Base-by-base conservation (phyloP, 2,329 filamentous ascomycete species). In the Talaromyces rugulosus region DNA sequence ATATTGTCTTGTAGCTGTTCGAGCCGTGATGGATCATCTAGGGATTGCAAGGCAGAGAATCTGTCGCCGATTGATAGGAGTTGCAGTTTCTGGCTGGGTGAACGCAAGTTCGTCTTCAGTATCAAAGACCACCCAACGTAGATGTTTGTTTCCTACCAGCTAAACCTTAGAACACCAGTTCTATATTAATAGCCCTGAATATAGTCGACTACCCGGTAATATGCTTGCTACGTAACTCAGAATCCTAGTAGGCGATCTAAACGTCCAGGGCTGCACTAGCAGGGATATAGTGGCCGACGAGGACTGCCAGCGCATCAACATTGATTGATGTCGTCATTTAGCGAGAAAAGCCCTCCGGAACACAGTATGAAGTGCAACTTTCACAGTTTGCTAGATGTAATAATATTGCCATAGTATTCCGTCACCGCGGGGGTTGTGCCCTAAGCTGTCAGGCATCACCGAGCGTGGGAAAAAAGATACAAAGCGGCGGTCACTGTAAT, bases 291-390 rank as follows among this genome's bases (percentile, higher is more conserved):
- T 14, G 50, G 28, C 12, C 50, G 50, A 31, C 23, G 30, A 55
- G 42, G 58, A 52, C 16, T 59, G 61, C 61, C 61, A 62, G 40
- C 61, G 61, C 61, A 62, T 62, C 52, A 7, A 7, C 18, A n/a
- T 33, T 54, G 2, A 16, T 11, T 31, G 27, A 2, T 11, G 28
- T 31, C 36, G 56, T 40, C 36, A 58, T 50, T 33, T 40, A 31
- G 28, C 50, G 50, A 53, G 50, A 53, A n/a, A 31, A 28, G 5
- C 6, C 27, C 18, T 7, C 7, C 8, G 5, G 40, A 11, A 47
- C 44, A 47, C 18, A 18, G 44, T 27, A 5, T 47, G 8, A 27
- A 47, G 16, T 18, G 5, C 1, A 3, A 11, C 18, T 3, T n/a
- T 40, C 5, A 7, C 18, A 27, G 9, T 12, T 14, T 9, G 18